phyloP scores from a whole-genome alignment of 768 basidiomycete genomes.

The Clitopilus hobsonii region DNA sequence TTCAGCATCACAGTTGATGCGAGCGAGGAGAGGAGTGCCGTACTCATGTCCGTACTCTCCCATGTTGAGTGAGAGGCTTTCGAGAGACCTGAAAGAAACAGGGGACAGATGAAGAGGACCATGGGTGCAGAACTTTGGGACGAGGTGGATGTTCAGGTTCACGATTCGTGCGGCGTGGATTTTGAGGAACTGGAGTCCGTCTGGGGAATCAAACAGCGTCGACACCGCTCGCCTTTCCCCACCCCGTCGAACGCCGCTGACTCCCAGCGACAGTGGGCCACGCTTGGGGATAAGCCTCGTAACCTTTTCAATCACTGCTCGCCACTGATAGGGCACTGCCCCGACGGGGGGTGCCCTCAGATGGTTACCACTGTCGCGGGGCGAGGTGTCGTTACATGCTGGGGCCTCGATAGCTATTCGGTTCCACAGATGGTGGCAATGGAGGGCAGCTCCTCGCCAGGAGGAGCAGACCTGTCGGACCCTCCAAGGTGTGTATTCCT shows the following conservation, averaged over 20 bases:
- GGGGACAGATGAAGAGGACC: not conserved
- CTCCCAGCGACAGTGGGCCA: not conserved
- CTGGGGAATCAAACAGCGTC: not conserved
- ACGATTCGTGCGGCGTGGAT: not conserved
- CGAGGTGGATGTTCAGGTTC: not conserved
- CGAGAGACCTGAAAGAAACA: not conserved
- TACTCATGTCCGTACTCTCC: not conserved
- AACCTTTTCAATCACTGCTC: not conserved
- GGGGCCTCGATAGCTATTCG: not conserved
- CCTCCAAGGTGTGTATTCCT: not conserved
- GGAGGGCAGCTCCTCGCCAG: not conserved
- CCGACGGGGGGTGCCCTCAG: too few species aligned
- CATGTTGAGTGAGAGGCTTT: not conserved
- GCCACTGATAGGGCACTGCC: not conserved
- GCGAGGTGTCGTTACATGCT: not conserved
- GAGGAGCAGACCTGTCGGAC: not conserved
- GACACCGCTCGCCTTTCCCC: not conserved
- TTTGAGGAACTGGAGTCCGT: not conserved
- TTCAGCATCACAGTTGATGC: not conserved
- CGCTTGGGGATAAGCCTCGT: not conserved
- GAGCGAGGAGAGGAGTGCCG: not conserved
- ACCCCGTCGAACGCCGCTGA: not conserved
- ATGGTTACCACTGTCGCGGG: not conserved
- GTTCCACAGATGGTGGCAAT: not conserved
- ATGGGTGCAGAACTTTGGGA: not conserved